Base-by-base conservation (phyloP, 495 filamentous ascomycete species). In the Talaromyces ruber region DNA sequence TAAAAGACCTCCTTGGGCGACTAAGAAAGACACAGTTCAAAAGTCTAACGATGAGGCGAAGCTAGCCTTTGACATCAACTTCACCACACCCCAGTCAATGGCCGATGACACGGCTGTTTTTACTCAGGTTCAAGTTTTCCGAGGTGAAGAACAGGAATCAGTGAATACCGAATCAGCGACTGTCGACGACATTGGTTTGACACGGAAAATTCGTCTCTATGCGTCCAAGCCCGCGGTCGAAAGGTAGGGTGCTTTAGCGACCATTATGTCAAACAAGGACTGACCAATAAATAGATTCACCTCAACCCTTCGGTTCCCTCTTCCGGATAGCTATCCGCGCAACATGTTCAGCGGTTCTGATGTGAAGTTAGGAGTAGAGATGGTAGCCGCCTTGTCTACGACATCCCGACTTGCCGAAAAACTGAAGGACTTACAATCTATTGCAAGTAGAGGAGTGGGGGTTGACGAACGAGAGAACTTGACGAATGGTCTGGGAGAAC, bases 401-500 rank as follows among this genome's bases (percentile, higher is more conserved):
- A 89, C 90, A 24, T 83, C 89, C 6, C 82, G 84, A 1, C 86
- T 92, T 12, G 84, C 84, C 4, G 77, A 81, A 16, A 82, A 82
- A 37, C 75, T 97, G n/a, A 89, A 88, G 69, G 69, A 66, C 1
- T 69, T 97, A 25, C 84, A 88, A 64, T 71, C 74, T 21, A 78
- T 83, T 6, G 86, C 89, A 4, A 71, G 81, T 25, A 67, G 82
- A 51, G 69, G 81, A 56, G 79, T 91, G 28, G 79, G 80, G 3
- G 67, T 96, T 7, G 89, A 92, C 62, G 93, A 97, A 65, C 82
- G 90, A 11, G 94, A 98, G 74, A 79, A 78, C 12, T 79, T 98
- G 34, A 81, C 84, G 6, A 93, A 96, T 66, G 87, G 90, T n/a
- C 77, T 98, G 28, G 86, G 86, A 51, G 89, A 90, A 66, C 87